Evolutionary conservation across 768 basidiomycete species (phyloP), one percentile per base, ranked within the genome.

Genomic region (Rhodocollybia butyracea): DNA sequence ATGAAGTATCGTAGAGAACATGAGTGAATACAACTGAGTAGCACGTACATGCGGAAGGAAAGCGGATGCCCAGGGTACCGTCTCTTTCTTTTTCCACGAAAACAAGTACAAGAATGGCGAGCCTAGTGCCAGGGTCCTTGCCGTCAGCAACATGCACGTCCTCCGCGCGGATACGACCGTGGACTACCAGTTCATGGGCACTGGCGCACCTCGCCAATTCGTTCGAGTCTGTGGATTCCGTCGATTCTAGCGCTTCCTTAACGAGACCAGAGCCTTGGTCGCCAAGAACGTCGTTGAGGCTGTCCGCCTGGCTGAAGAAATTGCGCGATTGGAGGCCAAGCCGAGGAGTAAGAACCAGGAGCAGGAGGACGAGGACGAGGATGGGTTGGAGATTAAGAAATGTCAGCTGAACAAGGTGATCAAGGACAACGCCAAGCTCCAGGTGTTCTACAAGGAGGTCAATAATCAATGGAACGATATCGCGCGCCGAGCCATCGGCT

Each of bases 81-180:
- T 72, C 57, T 51, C 59, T 10, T 40, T 73, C 43, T 62, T 65
- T 47, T 71, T 73, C 60, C 63, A 62, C n/a, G 71, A 73, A 58
- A 57, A 55, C 45, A 64, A 62, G 56, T 58, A 56, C 58, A 59
- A 56, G 39, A 31, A 48, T 24, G 66, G 69, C 55, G 47, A 61
- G 15, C 50, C 59, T 34, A 69, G 68, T 55, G 54, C 56, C 27
- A 65, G 46, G 54, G 50, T 64, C 58, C 50, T 64, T 41, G 57
- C 51, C 30, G 41, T 64, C 56, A 61, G 57, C 32, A 64, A 64
- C 50, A 63, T 61, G 42, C 63, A 63, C 53, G 63, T 63, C 30
- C 55, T 56, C 58, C 60, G 62, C 55, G 5, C 46, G 30, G 54
- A 65, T 51, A 60, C 62, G 10, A 65, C 59, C 38, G 55, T 53